Evolutionary conservation across 257 asterid genomes (phyloP).

Genomic region (Solanum sitiens): DNA sequence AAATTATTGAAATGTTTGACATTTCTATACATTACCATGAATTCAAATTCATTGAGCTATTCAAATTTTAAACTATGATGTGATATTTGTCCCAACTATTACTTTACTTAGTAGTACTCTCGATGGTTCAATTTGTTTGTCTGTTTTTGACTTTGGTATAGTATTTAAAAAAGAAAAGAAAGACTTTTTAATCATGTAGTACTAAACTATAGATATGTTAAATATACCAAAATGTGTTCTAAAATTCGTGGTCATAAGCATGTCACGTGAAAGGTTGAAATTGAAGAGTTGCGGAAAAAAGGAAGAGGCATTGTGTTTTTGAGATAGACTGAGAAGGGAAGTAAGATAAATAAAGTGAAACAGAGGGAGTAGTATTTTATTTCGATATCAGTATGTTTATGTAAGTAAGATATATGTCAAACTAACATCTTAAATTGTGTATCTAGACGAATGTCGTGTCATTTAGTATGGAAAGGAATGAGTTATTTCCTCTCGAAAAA

Average conservation of each 20-base stretch:
- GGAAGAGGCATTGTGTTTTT: no score
- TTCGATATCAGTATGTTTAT: not conserved
- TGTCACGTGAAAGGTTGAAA: not conserved
- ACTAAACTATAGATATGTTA: not conserved
- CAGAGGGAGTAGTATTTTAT: not conserved
- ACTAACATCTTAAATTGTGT: not conserved
- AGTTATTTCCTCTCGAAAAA: not conserved
- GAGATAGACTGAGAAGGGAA: not conserved
- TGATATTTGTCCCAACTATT: not conserved
- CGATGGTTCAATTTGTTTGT: not conserved
- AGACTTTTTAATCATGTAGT: no score
- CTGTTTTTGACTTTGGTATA: not conserved
- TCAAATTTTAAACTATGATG: not conserved
- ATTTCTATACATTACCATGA: not conserved
- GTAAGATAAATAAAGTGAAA: not conserved
- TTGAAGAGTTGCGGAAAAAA: not conserved
- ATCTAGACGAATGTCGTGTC: not conserved
- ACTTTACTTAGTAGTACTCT: not conserved
- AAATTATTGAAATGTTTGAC: not conserved
- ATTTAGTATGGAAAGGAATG: not conserved
- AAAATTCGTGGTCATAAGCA: not conserved
- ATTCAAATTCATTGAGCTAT: not conserved
- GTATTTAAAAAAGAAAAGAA: no score
- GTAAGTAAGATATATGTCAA: not conserved
- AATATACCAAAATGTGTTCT: not conserved